Percentiles rank a stretch among this genome's conserved stretches.
Evolutionary conservation across 768 basidiomycete species (phyloP).

Genomic region (Antrodiella citrinella): DNA sequence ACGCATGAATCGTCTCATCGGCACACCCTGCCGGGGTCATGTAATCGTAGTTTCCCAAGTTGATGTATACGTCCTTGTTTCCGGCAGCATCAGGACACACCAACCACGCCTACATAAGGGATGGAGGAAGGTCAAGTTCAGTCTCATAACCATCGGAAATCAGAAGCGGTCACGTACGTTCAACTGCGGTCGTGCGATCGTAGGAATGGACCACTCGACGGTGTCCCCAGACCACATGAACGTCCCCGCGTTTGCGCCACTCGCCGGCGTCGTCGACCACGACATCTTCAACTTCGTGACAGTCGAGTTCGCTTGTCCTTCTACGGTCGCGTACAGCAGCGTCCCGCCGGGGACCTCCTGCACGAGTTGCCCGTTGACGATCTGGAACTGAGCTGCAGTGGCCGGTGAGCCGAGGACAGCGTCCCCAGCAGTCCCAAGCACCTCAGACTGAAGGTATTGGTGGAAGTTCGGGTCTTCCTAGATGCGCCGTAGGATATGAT

Average conservation of each 20-base stretch:
- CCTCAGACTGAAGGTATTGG: slow-evolving; percentile 49
- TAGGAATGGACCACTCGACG: slow-evolving; percentile 46
- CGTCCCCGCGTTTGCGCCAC: slow-evolving; percentile 19
- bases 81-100: slow-evolving; percentile 42
- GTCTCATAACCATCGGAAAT: neutral
- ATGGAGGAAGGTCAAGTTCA: slow-evolving; percentile 6
- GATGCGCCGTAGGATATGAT: too few relatives aligned
- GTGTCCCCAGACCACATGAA: slow-evolving; percentile 54
- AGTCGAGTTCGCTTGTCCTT: slow-evolving; percentile 34
- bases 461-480: slow-evolving; percentile 54
- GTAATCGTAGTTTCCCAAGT: slow-evolving; percentile 47
- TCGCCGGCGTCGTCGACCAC: slow-evolving; percentile 41
- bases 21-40: slow-evolving; percentile 52
- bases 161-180: slow-evolving; percentile 30
- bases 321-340: slow-evolving; percentile 43
- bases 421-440: slow-evolving; percentile 30
- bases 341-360: slow-evolving; percentile 35
- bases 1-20: slow-evolving; percentile 53
- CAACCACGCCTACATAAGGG: slow-evolving; percentile 38
- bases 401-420: slow-evolving; percentile 46
- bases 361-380: slow-evolving; percentile 46
- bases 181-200: slow-evolving; percentile 40
- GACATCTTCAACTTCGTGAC: slow-evolving; percentile 40
- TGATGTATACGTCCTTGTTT: slow-evolving; percentile 39
- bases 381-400: slow-evolving; percentile 50